phyloP scores from a whole-genome alignment of 352 stramenopile genomes.

The Phytopythium oedochilum region DNA sequence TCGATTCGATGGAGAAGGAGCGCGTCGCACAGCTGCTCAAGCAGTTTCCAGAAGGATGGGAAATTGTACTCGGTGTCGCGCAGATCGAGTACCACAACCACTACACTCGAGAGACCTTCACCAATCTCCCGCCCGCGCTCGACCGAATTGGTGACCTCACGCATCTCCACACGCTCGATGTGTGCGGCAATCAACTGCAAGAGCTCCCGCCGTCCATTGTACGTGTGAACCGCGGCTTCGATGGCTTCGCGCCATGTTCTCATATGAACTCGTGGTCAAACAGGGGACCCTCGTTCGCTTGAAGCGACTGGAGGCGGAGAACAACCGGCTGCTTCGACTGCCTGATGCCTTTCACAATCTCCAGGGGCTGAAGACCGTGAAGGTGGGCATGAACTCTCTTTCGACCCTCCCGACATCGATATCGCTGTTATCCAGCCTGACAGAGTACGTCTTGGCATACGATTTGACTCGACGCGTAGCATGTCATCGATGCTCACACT shows the following conservation, averaged over 20 bases:
- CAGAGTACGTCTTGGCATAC: constrained; percentile 32
- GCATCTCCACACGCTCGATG: constrained; percentile 31
- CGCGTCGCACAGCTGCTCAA: constrained; percentile 8
- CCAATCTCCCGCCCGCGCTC: constrained; percentile 34
- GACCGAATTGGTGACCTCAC: constrained; percentile 45
- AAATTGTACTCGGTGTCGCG: constrained; percentile 30
- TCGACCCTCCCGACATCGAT: constrained; percentile 46
- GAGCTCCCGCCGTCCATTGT: constrained; percentile 65
- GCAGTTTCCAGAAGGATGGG: constrained; percentile 38
- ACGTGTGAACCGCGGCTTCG: too few relatives aligned
- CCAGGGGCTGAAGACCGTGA: constrained; percentile 34
- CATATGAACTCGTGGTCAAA: too few relatives aligned
- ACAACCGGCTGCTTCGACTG: constrained; percentile 61
- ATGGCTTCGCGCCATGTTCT: too few relatives aligned
- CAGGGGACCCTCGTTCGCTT: constrained; percentile 54
- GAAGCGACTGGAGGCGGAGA: constrained; percentile 55
- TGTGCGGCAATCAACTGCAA: constrained; percentile 60
- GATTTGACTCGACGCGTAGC: background rate
- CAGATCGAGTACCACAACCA: constrained; percentile 49
- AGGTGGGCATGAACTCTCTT: constrained; percentile 58
- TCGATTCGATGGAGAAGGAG: constrained; percentile 6
- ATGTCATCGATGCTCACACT: background rate
- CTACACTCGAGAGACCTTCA: constrained; percentile 23
- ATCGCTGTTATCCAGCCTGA: constrained; percentile 38
- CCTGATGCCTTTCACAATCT: constrained; percentile 53